Base-by-base conservation (phyloP, 208 protist species). In the Leishmania gerbilli region DNA sequence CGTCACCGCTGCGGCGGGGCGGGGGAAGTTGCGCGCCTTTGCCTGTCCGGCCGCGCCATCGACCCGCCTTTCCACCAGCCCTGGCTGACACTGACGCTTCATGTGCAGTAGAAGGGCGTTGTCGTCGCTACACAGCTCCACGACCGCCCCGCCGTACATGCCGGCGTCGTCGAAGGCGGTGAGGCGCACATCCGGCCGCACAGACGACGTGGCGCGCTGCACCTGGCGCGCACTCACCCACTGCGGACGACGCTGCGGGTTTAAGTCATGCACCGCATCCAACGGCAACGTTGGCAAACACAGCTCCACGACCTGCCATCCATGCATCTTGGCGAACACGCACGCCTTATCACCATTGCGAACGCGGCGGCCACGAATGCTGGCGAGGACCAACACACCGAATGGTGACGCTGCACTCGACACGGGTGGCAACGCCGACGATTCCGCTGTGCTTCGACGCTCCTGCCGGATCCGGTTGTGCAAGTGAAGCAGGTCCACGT, bases 101-200 rank as follows among this genome's bases (percentile, higher is more conserved):
- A 86, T 82, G 68, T 58, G 67, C 34, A 58, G 1, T 3, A 79
- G 8, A 6, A 86, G 79, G 0, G 42, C 49, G 21, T 1, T 42
- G 49, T 86, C 82, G 58, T 17, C 27, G 40, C 60, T 77, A 64
- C 82, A 86, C 40, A 86, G 47, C 13, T 86, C 77, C 72, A 86
- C 82, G 47, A 82, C 82, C 7, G 78, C 77, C 4, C 82, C 82
- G 19, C 82, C 82, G 74, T 86, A 78, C 82, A 86, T 86, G 37
- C 82, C 82, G n/a, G 58, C 77, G 49, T 86, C 82, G 58, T 86
- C 82, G 31, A 82, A 86, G 45, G 79, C 71, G 56, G 82, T 86
- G 55, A 86, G 76, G 67, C 72, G 67, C 62, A 86, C 2, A 64
- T 86, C 82, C 13, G 82, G 72, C 53, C 76, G 76, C 76, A 79